phyloP scores from a whole-genome alignment of 352 stramenopile species.

The Phytophthora uliginosa region DNA sequence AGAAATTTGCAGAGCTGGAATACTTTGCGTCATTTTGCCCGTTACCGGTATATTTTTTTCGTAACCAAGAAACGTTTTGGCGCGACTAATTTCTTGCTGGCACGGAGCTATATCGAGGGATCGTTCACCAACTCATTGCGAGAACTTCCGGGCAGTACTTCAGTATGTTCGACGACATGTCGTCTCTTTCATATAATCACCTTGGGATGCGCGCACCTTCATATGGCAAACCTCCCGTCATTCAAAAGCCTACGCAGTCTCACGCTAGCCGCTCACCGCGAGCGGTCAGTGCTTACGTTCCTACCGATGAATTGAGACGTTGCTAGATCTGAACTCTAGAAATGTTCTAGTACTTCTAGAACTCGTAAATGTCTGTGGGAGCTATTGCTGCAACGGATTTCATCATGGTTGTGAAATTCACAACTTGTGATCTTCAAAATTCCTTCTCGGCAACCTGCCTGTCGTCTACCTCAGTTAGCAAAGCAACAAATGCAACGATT shows the following conservation, averaged over 20 bases:
- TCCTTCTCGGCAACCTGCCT: constrained; percentile 24
- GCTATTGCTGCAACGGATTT: constrained; percentile 39
- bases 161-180: constrained; percentile 43
- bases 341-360: neutral
- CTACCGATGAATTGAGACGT: neutral
- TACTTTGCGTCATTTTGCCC: constrained; percentile 9
- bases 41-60: constrained; percentile 16
- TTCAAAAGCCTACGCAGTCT: constrained; percentile 35
- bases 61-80: neutral
- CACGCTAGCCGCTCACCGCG: constrained; percentile 33
- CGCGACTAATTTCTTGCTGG: neutral
- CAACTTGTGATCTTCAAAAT: constrained; percentile 1
- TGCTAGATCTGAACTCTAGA: constrained; percentile 28
- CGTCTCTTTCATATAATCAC: constrained; percentile 42
- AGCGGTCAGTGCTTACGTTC: constrained; percentile 24
- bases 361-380: too few relatives aligned
- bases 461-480: neutral
- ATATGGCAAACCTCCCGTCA: constrained; percentile 23
- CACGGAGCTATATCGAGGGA: constrained; percentile 20
- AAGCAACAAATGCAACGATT: constrained; percentile 1
- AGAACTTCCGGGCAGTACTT: constrained; percentile 33
- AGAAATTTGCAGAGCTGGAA: neutral
- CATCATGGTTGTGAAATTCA: constrained; percentile 9
- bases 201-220: constrained; percentile 13
- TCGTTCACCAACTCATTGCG: constrained; percentile 8